Evolutionary conservation across 2,329 filamentous ascomycete species (phyloP), one percentile per base, ranked within the genome.

Genomic region (Verticillium dahliae): DNA sequence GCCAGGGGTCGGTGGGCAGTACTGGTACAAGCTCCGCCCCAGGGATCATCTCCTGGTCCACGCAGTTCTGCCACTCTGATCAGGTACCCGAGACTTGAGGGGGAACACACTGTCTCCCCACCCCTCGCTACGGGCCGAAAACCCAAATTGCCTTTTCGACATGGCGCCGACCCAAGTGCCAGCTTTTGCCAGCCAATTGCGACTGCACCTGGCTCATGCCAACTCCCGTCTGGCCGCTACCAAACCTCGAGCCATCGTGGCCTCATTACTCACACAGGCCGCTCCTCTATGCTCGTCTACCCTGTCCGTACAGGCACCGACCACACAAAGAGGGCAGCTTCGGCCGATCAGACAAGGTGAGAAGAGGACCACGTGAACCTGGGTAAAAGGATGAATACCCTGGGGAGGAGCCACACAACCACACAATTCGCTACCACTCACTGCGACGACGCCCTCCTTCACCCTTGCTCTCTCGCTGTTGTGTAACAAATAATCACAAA

Each of bases 81-180:
- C 58, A 54, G 45, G 58, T 60, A 55, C 58, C 58, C 9, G 10
- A 39, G 22, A 60, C 58, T 50, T 37, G 14, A 18, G 4, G 13
- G 33, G 33, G n/a, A n/a, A 52, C 45, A 52, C 45, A 37, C 39
- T 18, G 45, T 33, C 35, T 57, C 41, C 39, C 34, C 54, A 54
- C 34, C 35, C 15, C 39, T 69, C 68, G 66, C 63, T 60, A 60
- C 73, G 73, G 73, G 61, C 73, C 73, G 73, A 74, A 69, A 71
- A 66, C 67, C 73, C 73, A 74, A 71, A 74, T 69, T 72, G 66
- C 55, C 45, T 60, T 62, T 38, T 31, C 14, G 33, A 56, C 27
- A 56, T 56, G 54, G 45, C 45, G 45, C 22, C 18, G 45, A 56
- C 54, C 54, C 54, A 56, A 65, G 39, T 38, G 56, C 50, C 52